Evolutionary conservation across 352 stramenopile genomes (phyloP), one percentile per base, ranked within the genome.

Genomic region (Globisporangium okanoganense): DNA sequence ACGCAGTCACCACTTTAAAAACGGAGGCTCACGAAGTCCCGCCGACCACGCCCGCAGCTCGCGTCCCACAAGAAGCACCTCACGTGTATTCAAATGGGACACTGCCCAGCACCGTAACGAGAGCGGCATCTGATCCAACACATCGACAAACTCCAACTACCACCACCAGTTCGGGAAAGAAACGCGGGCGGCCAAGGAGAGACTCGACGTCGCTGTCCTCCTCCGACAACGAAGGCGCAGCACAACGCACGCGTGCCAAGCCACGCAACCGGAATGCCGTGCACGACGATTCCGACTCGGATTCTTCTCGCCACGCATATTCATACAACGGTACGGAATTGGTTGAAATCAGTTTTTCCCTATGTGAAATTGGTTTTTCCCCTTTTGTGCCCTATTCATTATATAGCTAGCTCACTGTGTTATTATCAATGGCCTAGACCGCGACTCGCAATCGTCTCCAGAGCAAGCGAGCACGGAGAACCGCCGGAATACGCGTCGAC

Each of bases 161-260:
- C 0, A 70, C 41, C 43, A 31, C 51, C 12, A 67, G 54, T 12
- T 25, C 51, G 12, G 48, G 66, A 16, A 82, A 70, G 56, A 82
- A 82, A 27, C 69, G 73, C 27, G 49, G 56, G 13, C 57, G 73
- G 18, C 52, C 51, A 22, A 58, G 27, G 22, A 67, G n/a, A n/a
- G n/a, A 64, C 16, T 66, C 69, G 0, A 5, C 25, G 0, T 56
- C 31, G 40, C 24, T 36, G 14, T 38, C 51, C 36, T 68, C 66
- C 12, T 57, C 54, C 0, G 44, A 48, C 13, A 16, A 58, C 22
- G 35, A 43, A 33, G 31, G 29, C 5, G 16, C 56, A 24, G 25
- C 35, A 13, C 50, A 24, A 5, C 71, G 66, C 61, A 43, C 56
- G 22, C 66, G 63, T 58, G 45, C 45, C 9, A 78, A 73, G 20